Evolutionary conservation across 352 stramenopile species (phyloP), one percentile per base, ranked within the genome.

Genomic region (Pythium aphanidermatum): DNA sequence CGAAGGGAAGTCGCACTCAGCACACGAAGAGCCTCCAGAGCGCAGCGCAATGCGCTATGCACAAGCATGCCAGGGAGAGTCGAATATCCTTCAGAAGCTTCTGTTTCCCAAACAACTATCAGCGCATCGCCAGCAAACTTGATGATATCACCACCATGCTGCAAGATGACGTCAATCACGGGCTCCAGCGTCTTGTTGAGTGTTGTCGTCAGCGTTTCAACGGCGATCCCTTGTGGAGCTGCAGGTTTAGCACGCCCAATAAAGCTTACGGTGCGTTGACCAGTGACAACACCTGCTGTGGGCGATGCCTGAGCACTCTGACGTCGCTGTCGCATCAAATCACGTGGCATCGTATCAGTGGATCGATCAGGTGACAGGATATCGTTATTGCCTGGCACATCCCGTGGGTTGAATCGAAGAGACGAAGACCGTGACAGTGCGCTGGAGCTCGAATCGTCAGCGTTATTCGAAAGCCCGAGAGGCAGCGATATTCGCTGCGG

Each of bases 101-200:
- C 77, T 8, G 72, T 86, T 39, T 87, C 70, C 75, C 75, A 91
- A n/a, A 91, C 66, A 9, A 88, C 79, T 33, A 88, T 88, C 16
- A 91, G 69, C 5, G 79, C 79, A 25, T 88, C 79, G 17, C 79
- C 79, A 25, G 76, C 79, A 51, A 91, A 91, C 40, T 91, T 91
- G 53, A 91, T 86, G 42, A 91, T 91, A 41, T 91, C 79, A 6
- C 75, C 79, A 5, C 70, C 69, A 42, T 86, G 73, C 39, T 81
- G 67, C 5, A 82, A 46, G 31, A 91, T 88, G 7, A 88, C 74
- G 27, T 87, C 62, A 27, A 91, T 91, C 2, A 91, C 79, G 1
- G 74, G 74, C 19, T 86, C 79, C 1, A 90, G 67, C 20, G 70
- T 90, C 35, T 87, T 82, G 66, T 90, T 90, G 25, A 90, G 61